Evolutionary conservation across 192 early-diverging fungal genomes (phyloP).

Genomic region (Allomyces arbusculus): DNA sequence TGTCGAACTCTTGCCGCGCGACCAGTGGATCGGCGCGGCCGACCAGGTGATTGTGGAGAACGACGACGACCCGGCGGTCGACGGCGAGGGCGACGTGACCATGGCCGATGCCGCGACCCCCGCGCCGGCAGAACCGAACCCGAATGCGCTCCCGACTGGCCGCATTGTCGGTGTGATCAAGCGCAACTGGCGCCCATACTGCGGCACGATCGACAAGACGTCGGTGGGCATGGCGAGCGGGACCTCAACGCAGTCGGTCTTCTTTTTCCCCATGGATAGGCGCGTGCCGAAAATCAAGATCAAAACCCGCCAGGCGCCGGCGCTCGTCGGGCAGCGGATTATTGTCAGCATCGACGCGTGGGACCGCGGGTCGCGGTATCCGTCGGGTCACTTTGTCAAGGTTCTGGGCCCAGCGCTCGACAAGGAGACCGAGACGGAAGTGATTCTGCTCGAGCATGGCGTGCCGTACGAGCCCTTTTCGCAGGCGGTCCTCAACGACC

Average conservation of each 20-base stretch:
- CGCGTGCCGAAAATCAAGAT: slow-evolving; percentile 87
- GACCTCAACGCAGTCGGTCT: slow-evolving; percentile 44
- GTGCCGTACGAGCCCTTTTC: slow-evolving; percentile 90
- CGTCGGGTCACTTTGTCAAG: slow-evolving; percentile 81
- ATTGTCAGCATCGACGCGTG: slow-evolving; percentile 87
- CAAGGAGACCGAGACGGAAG: slow-evolving; percentile 84
- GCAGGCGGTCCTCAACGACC: slow-evolving; percentile 51
- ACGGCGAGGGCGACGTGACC: slow-evolving; percentile 10
- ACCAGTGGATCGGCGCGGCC: slow-evolving; percentile 59
- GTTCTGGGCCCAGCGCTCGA: slow-evolving; percentile 85
- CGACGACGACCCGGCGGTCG: slow-evolving; percentile 43
- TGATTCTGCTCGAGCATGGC: slow-evolving; percentile 87
- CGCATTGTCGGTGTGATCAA: slow-evolving; percentile 82
- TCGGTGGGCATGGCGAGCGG: slow-evolving; percentile 34
- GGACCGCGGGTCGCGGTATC: slow-evolving; percentile 57
- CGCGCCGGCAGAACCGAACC: slow-evolving; percentile 2
- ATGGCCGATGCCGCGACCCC: slow-evolving; percentile 4
- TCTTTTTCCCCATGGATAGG: slow-evolving; percentile 77
- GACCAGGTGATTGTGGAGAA: slow-evolving; percentile 56
- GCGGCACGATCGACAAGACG: slow-evolving; percentile 69
- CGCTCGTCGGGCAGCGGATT: slow-evolving; percentile 61
- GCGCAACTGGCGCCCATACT: slow-evolving; percentile 85
- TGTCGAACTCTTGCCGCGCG: slow-evolving; percentile 61
- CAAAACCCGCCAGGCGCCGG: slow-evolving; percentile 66
- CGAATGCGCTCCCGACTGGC: slow-evolving; percentile 45